Conservation (phyloP, 352 stramenopile species). For the Globisporangium nagaii region DNA sequence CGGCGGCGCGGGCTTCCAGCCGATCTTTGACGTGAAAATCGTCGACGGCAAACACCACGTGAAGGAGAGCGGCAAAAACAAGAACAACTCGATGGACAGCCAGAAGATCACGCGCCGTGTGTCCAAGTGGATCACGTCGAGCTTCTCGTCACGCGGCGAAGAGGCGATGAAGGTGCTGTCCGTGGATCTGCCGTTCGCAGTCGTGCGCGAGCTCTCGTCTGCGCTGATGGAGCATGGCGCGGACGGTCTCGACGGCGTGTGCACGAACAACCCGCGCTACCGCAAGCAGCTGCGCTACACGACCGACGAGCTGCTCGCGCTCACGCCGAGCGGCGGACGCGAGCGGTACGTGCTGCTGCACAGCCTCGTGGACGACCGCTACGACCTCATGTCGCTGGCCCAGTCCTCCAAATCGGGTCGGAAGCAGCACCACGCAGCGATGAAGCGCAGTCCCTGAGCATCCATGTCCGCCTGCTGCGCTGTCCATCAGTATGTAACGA, state of each 20-base stretch:
- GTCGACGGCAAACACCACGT: slow-evolving; percentile 61
- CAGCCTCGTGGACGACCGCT: slow-evolving; percentile 79
- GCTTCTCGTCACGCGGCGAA: slow-evolving; percentile 63
- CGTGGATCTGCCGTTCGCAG: slow-evolving; percentile 69
- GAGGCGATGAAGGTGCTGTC: slow-evolving; percentile 83
- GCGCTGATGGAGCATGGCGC: slow-evolving; percentile 69
- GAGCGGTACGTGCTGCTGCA: slow-evolving; percentile 81
- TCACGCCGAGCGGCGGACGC: slow-evolving; percentile 45
- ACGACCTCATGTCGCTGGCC: slow-evolving; percentile 81
- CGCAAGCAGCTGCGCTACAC: slow-evolving; percentile 81
- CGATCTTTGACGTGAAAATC: slow-evolving; percentile 73
- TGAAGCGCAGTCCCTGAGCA: slow-evolving; percentile 10
- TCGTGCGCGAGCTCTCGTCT: slow-evolving; percentile 79
- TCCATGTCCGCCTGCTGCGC: neutral
- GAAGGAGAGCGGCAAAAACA: slow-evolving; percentile 61
- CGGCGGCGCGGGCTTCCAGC: slow-evolving; percentile 26
- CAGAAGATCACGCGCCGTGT: slow-evolving; percentile 79
- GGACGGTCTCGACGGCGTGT: slow-evolving; percentile 49
- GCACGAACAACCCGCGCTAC: slow-evolving; percentile 57
- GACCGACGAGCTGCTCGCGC: slow-evolving; percentile 61
- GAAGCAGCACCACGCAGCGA: slow-evolving; percentile 15
- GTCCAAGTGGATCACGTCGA: slow-evolving; percentile 83
- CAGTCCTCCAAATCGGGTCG: slow-evolving; percentile 34
- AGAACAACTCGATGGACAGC: slow-evolving; percentile 56
- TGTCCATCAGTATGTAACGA: neutral